A percentile compares a stretch with the other conserved stretches of the same genome.
These are phyloP conservation scores for Elaeis oleifera DNA, from an alignment of 202 grass and related monocot genomes.

Conservation along the genomic window DNA sequence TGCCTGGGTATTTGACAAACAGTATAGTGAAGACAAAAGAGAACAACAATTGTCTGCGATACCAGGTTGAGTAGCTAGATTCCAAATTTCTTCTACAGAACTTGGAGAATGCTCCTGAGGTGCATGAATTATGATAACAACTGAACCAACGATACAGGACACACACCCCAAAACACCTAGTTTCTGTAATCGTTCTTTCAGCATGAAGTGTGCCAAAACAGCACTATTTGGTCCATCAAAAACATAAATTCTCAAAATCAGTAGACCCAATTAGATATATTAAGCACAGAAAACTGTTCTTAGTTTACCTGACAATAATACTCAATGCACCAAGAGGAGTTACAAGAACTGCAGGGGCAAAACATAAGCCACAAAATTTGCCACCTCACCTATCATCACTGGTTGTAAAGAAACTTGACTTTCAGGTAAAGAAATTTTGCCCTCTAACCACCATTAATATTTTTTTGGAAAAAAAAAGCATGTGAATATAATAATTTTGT, in stretches of 20 bases:
- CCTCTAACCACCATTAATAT: neutral
- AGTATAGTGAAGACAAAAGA: neutral
- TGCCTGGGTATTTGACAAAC: neutral
- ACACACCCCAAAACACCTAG: slow-evolving; percentile 80
- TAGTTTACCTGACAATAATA: slow-evolving; percentile 75
- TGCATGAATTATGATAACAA: slow-evolving; percentile 85
- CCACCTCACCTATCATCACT: slow-evolving; percentile 79
- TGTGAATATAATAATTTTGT: too few relatives aligned
- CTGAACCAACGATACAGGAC: slow-evolving; percentile 85
- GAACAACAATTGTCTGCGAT: neutral
- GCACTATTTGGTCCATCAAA: slow-evolving; percentile 37
- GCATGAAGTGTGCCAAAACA: slow-evolving; percentile 73
- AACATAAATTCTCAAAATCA: neutral
- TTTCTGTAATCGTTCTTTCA: slow-evolving; percentile 73
- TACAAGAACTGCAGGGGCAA: slow-evolving; percentile 83
- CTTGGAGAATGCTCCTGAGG: slow-evolving; percentile 63
- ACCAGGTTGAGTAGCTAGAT: slow-evolving; percentile 89
- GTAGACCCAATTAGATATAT: neutral
- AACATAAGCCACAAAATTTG: slow-evolving; percentile 87
- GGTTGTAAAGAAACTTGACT: slow-evolving; percentile 28
- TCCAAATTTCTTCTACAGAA: slow-evolving; percentile 85
- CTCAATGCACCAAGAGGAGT: slow-evolving; percentile 91
- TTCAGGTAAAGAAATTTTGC: neutral
- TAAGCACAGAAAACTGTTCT: neutral
- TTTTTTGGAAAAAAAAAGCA: neutral